Percentiles rank a stretch among this genome's conserved stretches.
These are phyloP conservation scores for Rasamsonia emersonii DNA, from an alignment of 2,329 filamentous ascomycete genomes.

Conservation along the genomic window DNA sequence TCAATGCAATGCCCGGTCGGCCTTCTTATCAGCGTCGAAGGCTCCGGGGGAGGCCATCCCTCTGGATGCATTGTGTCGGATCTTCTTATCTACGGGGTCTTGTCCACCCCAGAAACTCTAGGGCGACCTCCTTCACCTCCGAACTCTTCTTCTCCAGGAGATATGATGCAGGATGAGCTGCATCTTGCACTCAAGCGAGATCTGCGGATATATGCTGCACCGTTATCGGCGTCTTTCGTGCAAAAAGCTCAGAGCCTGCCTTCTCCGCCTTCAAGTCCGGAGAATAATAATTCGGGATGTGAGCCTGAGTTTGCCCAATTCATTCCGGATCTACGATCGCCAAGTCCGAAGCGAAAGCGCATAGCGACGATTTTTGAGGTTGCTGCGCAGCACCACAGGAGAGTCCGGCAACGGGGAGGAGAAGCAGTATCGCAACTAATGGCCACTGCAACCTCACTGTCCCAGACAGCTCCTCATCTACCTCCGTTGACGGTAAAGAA, in stretches of 20 bases:
- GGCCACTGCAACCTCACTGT: conserved; percentile 21
- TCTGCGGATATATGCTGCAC: conserved; percentile 29
- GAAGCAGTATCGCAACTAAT: conserved; percentile 33
- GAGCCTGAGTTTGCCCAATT: conserved; percentile 24
- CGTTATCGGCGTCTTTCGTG: conserved; percentile 26
- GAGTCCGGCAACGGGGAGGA: conserved; percentile 31
- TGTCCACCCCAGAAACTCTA: conserved; percentile 21
- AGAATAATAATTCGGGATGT: conserved; percentile 5
- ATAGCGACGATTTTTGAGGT: conserved; percentile 35
- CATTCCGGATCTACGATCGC: conserved; percentile 28
- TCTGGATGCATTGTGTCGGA: conserved; percentile 21
- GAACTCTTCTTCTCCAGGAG: conserved; percentile 21
- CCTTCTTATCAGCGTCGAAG: conserved; percentile 26
- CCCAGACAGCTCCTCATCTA: conserved; percentile 19
- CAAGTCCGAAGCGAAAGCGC: conserved; percentile 35
- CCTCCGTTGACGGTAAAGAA: conserved; percentile 26
- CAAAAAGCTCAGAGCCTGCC: conserved; percentile 25
- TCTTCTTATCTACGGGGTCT: conserved; percentile 30
- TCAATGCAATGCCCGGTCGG: conserved; percentile 31
- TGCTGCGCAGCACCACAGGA: conserved; percentile 32
- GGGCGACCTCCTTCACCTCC: conserved; percentile 28
- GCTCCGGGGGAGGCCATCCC: conserved; percentile 10
- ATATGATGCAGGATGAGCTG: conserved; percentile 9
- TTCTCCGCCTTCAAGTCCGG: conserved; percentile 21
- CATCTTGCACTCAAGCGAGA: conserved; percentile 15